Evolutionary conservation across 176 grass and related monocot genomes (phyloP), one percentile per base, ranked within the genome.

Genomic region (Aegilops longissima): DNA sequence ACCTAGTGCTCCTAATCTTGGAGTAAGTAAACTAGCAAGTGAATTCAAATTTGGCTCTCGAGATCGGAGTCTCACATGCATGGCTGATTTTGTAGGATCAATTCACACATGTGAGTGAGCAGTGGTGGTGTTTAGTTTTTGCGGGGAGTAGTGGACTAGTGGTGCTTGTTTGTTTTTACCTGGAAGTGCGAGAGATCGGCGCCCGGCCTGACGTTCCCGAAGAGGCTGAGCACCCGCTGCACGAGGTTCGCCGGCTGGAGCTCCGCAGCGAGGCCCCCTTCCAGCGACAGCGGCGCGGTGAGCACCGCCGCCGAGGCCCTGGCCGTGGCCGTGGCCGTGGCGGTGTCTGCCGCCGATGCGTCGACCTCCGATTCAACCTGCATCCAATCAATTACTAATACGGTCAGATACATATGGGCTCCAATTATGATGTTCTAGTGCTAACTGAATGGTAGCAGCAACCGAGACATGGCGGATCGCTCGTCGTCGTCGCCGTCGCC

Each of bases 181-280:
- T 96, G 92, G 10, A 99, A 91, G 24, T 88, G 92, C 2, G 94
- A 90, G 84, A 99, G 97, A 83, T 99, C 97, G 4, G 94, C 90
- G 25, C 97, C 94, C 3, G 92, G 97, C 8, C 82, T 83, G 62
- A 99, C 89, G 75, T 91, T 96, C 29, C 94, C 64, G 82, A 99
- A 94, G 14, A 99, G 88, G 85, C 94, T 99, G 45, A 99, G 66
- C 18, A 93, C 79, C 3, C 92, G 85, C 83, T 94, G 92, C 75
- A 85, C 82, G 0, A 96, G 29, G 83, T 94, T 96, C 1, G 90
- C 82, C 20, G 90, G 92, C 34, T 42, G 86, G 58, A 95, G 87
- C 87, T 96, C 90, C 70, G 80, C 97, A 29, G 88, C 90, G 25
- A 98, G 78, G 6, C 94, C 94, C 1, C 97, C 97, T 8, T 96